Evolutionary conservation across 2,329 filamentous ascomycete genomes (phyloP).

Genomic region (Xylaria sp.): DNA sequence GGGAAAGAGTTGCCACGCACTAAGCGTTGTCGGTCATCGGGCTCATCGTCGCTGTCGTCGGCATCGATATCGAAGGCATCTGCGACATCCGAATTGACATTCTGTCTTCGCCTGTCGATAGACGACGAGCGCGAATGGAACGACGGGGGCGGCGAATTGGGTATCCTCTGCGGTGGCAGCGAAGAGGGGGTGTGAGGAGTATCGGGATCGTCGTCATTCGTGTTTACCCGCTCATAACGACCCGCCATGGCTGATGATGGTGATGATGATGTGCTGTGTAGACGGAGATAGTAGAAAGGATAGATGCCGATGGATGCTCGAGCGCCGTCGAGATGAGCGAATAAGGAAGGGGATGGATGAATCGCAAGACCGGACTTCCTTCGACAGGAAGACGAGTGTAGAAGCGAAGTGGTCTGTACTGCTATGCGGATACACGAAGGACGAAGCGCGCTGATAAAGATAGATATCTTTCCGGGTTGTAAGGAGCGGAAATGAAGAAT

Average conservation of each 20-base stretch:
- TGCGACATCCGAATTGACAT: slow-evolving; percentile 82
- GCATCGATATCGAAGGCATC: slow-evolving; percentile 91
- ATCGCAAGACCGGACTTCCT: neutral
- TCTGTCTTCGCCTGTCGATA: slow-evolving; percentile 57
- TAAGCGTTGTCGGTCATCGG: slow-evolving; percentile 85
- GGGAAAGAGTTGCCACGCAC: slow-evolving; percentile 73
- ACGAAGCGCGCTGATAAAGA: slow-evolving; percentile 18
- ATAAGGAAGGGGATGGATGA: neutral
- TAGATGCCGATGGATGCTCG: neutral
- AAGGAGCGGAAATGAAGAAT: slow-evolving; percentile 14
- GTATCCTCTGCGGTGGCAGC: slow-evolving; percentile 54
- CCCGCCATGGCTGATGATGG: slow-evolving; percentile 57
- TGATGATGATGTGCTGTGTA: slow-evolving; percentile 22
- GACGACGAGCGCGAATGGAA: slow-evolving; percentile 89
- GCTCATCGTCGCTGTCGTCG: slow-evolving; percentile 75
- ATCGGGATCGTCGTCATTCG: slow-evolving; percentile 64
- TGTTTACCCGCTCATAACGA: slow-evolving; percentile 70
- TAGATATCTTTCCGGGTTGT: slow-evolving; percentile 9
- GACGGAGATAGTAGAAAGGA: neutral
- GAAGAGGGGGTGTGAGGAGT: slow-evolving; percentile 50
- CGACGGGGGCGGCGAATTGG: slow-evolving; percentile 78
- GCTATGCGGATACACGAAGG: neutral
- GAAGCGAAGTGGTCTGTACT: neutral
- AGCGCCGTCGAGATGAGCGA: neutral
- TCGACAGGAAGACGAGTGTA: slow-evolving; percentile 1